Percentiles rank a stretch among this genome's conserved stretches.
These are phyloP conservation scores for Suillus clintonianus DNA, from an alignment of 768 basidiomycete species.

Conservation along the genomic window DNA sequence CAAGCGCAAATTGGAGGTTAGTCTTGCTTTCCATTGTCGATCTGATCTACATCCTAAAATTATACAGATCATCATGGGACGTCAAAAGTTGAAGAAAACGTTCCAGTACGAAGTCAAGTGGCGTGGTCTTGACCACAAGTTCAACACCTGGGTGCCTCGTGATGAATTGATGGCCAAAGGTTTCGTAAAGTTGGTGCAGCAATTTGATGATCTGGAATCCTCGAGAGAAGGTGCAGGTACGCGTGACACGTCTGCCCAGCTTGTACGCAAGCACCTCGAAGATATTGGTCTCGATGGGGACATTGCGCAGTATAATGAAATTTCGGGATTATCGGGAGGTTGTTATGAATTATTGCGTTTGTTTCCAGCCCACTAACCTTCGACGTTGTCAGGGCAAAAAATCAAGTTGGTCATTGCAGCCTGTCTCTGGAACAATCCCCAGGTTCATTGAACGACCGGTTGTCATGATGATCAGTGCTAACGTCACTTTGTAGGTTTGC, in stretches of 20 bases:
- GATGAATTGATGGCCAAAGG: constrained; percentile 86
- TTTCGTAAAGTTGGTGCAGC: constrained; percentile 86
- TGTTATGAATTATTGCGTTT: constrained; percentile 17
- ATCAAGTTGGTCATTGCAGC: constrained; percentile 96
- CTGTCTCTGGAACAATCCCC: constrained; percentile 95
- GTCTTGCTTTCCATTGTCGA: constrained; percentile 18
- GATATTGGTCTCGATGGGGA: constrained; percentile 96
- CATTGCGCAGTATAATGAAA: constrained; percentile 98
- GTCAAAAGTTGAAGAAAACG: constrained; percentile 95
- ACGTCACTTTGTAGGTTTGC: constrained; percentile 50
- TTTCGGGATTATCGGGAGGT: constrained; percentile 92
- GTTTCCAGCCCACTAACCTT: not conserved
- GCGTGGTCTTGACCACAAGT: constrained; percentile 80
- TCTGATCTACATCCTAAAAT: constrained; percentile 9
- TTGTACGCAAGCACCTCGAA: constrained; percentile 90
- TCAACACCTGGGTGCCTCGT: constrained; percentile 90
- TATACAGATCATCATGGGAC: constrained; percentile 78
- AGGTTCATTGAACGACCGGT: constrained; percentile 46
- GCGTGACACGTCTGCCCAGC: constrained; percentile 77
- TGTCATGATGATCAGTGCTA: constrained; percentile 4
- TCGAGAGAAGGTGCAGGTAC: constrained; percentile 94
- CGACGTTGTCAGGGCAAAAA: constrained; percentile 69
- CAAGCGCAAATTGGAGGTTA: constrained; percentile 86
- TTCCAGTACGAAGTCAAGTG: constrained; percentile 93
- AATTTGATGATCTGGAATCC: constrained; percentile 95